Evolutionary conservation across 2,329 filamentous ascomycete genomes (phyloP).

Genomic region (Xylariaceae sp.): DNA sequence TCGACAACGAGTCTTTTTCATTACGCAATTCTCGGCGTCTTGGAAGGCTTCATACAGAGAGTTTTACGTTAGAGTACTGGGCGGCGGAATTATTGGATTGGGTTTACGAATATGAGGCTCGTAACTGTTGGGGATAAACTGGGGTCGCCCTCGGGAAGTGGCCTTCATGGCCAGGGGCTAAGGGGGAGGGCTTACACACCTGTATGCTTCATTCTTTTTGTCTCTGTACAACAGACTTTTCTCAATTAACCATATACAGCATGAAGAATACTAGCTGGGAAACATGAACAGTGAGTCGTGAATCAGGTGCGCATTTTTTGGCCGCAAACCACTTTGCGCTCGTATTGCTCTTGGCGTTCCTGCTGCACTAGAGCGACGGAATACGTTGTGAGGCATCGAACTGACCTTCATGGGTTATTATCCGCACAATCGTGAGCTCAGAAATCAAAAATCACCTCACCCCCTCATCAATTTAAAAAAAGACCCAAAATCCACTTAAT

Average conservation of each 20-base stretch:
- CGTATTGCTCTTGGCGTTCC: not conserved
- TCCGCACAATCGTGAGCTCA: too few relatives aligned
- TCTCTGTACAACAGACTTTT: slow-evolving; percentile 11
- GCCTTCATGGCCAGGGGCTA: not conserved
- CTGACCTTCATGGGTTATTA: too few relatives aligned
- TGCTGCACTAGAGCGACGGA: not conserved
- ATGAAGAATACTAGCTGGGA: slow-evolving; percentile 4
- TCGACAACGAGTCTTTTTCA: slow-evolving; percentile 5
- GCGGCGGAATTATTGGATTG: not conserved
- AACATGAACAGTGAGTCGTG: too few relatives aligned
- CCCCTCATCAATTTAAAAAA: too few relatives aligned
- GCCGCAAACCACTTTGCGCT: too few relatives aligned
- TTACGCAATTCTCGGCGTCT: not conserved
- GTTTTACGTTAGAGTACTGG: not conserved
- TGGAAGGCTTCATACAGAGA: not conserved
- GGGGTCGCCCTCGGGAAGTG: not conserved
- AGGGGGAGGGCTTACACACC: slow-evolving; percentile 4
- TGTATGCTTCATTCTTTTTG: slow-evolving; percentile 8
- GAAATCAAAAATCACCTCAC: too few relatives aligned
- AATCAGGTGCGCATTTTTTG: not conserved
- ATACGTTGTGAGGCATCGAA: too few relatives aligned
- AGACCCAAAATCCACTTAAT: too few relatives aligned
- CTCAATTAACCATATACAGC: slow-evolving; percentile 12
- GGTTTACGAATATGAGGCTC: slow-evolving; percentile 1
- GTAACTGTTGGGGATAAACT: slow-evolving; percentile 5